Evolutionary conservation across 805 yeast species (phyloP), one percentile per base, ranked within the genome.

Genomic region (Pichia ethanolica): DNA sequence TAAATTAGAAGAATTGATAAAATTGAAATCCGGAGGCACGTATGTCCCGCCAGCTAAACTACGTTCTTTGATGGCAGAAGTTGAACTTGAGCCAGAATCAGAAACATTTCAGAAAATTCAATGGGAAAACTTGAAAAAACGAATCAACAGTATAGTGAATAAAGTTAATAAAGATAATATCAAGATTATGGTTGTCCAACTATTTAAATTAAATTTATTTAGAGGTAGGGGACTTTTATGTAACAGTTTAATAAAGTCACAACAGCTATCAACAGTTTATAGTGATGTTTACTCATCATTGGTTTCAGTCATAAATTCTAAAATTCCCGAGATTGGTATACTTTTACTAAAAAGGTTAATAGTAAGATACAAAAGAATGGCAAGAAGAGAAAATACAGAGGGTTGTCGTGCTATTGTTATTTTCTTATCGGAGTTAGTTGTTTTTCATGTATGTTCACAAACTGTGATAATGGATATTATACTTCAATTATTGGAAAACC

Each of bases 261-360:
- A 80, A 57, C 58, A 71, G 12, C 62, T 59, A 7, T 70, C 80
- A 12, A 40, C 63, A 14, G 46, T 50, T 5, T 56, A 56, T 39
- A 72, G 85, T 0, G 64, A 78, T 0, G 72, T 75, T 1, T 82
- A 76, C 56, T 79, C 89, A 0, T 68, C 85, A 0, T 57, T 89
- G 35, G 72, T 77, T 0, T 72, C 83, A 2, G 72, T 83, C 0
- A 46, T 89, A 10, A 84, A 86, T 63, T 74, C 85, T 5, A 78
- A 83, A 55, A 62, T 86, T 4, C 93, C 95, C 0, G 76, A 76
- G 35, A 66, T 87, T 14, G 96, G 95, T 2, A 75, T 75, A 49
- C 61, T 83, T 5, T 53, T 86, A 34, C 61, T 74, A 0, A 59
- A 72, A 8, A 70, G 93, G 52, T 63, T 83, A 30, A 68, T 84